Conservation (phyloP, 331 rosid genomes). For the Rhamnella rubrinervis region DNA sequence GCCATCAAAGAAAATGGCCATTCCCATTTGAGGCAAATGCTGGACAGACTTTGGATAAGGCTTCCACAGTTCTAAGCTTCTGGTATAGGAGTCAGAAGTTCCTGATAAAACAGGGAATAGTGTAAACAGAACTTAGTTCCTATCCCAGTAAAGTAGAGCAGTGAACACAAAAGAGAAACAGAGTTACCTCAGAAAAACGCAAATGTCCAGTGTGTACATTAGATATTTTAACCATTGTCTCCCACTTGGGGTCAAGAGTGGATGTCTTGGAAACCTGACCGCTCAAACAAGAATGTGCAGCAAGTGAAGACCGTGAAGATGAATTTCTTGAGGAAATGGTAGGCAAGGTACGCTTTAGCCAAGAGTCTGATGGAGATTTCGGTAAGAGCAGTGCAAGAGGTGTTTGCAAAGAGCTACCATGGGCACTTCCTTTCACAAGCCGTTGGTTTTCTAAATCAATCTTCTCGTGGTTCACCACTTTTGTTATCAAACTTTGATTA, state of each 20-base stretch:
- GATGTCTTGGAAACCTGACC: constrained; percentile 19
- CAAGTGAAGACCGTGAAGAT: constrained; percentile 39
- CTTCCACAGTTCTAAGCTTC: constrained; percentile 49
- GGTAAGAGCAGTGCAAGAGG: constrained; percentile 63
- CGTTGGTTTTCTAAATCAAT: constrained; percentile 41
- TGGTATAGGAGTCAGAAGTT: constrained; percentile 49
- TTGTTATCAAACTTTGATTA: constrained; percentile 26
- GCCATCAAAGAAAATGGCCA: constrained; percentile 17
- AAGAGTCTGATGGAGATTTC: constrained; percentile 91
- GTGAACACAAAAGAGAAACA: neutral
- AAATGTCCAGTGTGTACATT: constrained; percentile 36
- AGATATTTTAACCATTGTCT: constrained; percentile 53
- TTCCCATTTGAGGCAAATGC: constrained; percentile 19
- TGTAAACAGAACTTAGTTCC: constrained; percentile 6
- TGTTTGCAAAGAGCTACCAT: constrained; percentile 23
- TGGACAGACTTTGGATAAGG: constrained; percentile 16
- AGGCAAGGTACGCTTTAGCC: constrained; percentile 81
- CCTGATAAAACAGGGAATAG: constrained; percentile 44
- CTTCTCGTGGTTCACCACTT: constrained; percentile 15
- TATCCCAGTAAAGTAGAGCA: constrained; percentile 8
- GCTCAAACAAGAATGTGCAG: constrained; percentile 24
- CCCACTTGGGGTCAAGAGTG: constrained; percentile 44
- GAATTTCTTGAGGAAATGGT: constrained; percentile 50
- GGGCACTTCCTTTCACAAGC: constrained; percentile 22
- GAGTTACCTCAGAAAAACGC: constrained; percentile 59